These are phyloP conservation scores for Chaetomium globosum DNA, from an alignment of 2,329 filamentous ascomycete species.

Conservation along the genomic window DNA sequence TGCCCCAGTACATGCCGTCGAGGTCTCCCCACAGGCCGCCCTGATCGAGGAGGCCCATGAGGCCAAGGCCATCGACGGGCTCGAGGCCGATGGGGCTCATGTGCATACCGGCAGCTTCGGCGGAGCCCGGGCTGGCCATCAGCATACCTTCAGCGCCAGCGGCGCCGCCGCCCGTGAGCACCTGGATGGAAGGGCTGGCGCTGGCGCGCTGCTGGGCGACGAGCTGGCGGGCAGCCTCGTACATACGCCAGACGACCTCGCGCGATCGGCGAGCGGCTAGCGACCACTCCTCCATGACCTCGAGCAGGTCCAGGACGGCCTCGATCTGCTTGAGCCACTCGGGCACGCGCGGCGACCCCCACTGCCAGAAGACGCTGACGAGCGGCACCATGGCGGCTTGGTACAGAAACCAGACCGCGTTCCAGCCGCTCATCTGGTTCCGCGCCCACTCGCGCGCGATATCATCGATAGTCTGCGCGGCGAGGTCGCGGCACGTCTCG, in stretches of 20 bases:
- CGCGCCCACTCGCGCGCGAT: constrained; percentile 70
- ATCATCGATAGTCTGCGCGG: constrained; percentile 70
- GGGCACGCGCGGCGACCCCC: constrained; percentile 51
- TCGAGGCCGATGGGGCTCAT: constrained; percentile 58
- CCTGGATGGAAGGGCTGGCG: constrained; percentile 37
- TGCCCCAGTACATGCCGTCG: constrained; percentile 57
- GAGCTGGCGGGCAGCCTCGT: constrained; percentile 55
- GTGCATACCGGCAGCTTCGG: constrained; percentile 46
- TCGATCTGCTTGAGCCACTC: constrained; percentile 62
- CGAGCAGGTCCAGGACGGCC: constrained; percentile 61
- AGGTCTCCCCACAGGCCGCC: constrained; percentile 57
- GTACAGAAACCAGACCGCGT: constrained; percentile 79
- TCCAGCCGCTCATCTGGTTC: constrained; percentile 79
- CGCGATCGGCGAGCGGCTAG: constrained; percentile 63
- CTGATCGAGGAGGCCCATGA: constrained; percentile 58
- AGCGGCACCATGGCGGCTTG: constrained; percentile 79
- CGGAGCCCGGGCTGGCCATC: constrained; percentile 32
- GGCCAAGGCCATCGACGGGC: constrained; percentile 51
- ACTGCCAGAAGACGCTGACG: constrained; percentile 72
- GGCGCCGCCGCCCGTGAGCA: constrained; percentile 39
- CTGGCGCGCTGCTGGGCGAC: constrained; percentile 37
- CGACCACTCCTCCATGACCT: constrained; percentile 67
- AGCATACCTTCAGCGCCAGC: constrained; percentile 40
- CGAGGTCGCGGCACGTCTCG: constrained; percentile 68
- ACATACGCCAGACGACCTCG: constrained; percentile 66